Percentiles rank a stretch among this genome's conserved stretches.
phyloP scores from a whole-genome alignment of 805 yeast genomes.

The Starmerella lactis-condensi region DNA sequence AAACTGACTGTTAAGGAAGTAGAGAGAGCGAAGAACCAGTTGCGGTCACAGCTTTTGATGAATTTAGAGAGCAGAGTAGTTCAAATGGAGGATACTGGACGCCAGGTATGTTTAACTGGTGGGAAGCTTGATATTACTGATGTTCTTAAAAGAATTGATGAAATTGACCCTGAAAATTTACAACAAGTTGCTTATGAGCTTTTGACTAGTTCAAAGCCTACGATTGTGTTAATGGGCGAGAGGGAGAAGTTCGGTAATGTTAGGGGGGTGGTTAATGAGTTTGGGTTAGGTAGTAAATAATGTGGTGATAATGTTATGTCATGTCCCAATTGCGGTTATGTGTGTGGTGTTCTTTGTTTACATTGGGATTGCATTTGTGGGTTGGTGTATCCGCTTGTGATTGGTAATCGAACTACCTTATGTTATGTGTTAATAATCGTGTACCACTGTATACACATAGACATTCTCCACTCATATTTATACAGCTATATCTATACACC shows the following conservation, averaged over 20 bases:
- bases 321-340: neutral
- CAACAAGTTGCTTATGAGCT: conserved; percentile 56
- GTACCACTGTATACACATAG: too few species aligned
- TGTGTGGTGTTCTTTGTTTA: neutral
- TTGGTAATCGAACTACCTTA: too few species aligned
- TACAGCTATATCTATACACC: too few species aligned
- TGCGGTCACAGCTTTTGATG: conserved; percentile 74
- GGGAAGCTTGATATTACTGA: conserved; percentile 55
- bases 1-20: conserved; percentile 58
- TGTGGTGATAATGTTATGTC: neutral
- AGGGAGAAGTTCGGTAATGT: conserved; percentile 77
- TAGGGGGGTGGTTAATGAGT: conserved; percentile 38
- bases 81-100: conserved; percentile 86
- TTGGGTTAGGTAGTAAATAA: conserved; percentile 45
- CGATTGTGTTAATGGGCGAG: conserved; percentile 76
- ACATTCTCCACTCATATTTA: too few species aligned
- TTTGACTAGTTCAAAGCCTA: conserved; percentile 63
- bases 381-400: too few species aligned
- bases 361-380: neutral
- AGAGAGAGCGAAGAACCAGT: conserved; percentile 76
- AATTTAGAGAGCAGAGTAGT: conserved; percentile 83
- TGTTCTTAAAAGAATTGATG: conserved; percentile 62
- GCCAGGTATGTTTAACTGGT: conserved; percentile 79
- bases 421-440: too few species aligned
- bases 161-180: conserved; percentile 48